Evolutionary conservation across 208 protist genomes (phyloP).

Genomic region (Leishmania aethiopica): DNA sequence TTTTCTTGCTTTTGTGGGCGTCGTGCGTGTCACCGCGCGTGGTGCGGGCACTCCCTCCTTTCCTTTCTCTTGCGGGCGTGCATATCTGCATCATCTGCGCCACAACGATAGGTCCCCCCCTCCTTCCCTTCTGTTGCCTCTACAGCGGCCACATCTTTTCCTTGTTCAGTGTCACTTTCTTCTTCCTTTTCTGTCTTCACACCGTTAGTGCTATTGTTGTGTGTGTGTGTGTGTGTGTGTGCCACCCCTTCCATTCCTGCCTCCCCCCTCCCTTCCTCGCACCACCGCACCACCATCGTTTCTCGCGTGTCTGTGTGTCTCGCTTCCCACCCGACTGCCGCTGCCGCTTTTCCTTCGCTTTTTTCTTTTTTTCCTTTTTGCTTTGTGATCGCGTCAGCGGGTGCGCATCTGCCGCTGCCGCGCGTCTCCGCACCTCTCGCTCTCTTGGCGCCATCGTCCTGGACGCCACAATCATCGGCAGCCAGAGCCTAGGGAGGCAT

Average conservation of each 20-base stretch:
- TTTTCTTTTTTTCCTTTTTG: background rate
- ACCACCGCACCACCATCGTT: background rate
- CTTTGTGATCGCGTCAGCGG: too few relatives aligned
- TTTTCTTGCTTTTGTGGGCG: background rate
- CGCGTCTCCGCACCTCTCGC: background rate
- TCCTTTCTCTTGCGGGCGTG: background rate
- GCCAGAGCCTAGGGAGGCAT: background rate
- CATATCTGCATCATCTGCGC: background rate
- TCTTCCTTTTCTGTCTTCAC: background rate
- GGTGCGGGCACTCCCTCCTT: background rate
- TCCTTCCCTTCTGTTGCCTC: background rate
- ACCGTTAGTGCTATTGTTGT: background rate
- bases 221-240: slow-evolving; percentile 1
- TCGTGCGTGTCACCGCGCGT: too few relatives aligned
- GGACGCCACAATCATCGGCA: background rate
- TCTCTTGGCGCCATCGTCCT: background rate
- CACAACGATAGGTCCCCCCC: background rate
- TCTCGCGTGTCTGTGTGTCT: background rate
- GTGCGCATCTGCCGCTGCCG: background rate
- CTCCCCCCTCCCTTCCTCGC: background rate
- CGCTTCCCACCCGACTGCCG: too few relatives aligned
- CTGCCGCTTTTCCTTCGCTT: background rate
- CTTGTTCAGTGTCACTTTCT: background rate
- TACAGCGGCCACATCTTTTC: background rate
- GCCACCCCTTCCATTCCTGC: background rate